Conservation (phyloP, 495 filamentous ascomycete genomes). For the Annulohypoxylon maeteangense region DNA sequence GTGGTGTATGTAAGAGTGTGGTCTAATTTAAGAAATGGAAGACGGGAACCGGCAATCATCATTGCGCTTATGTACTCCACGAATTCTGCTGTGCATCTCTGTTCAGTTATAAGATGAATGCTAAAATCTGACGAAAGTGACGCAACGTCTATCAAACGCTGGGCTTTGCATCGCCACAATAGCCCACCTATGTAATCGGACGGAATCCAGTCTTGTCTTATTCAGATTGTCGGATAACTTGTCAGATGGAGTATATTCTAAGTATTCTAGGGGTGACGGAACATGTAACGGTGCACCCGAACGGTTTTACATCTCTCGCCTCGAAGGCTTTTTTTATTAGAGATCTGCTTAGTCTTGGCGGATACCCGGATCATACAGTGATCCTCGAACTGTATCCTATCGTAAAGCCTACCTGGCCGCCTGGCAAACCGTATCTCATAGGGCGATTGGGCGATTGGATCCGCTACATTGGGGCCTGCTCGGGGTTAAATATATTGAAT, state of each 20-base stretch:
- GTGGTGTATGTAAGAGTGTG: slow-evolving; percentile 1
- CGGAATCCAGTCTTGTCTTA: slow-evolving; percentile 9
- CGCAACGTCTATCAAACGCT: slow-evolving; percentile 28
- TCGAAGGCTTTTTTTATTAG: slow-evolving; percentile 3
- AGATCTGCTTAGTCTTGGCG: background rate
- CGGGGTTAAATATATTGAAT: slow-evolving; percentile 26
- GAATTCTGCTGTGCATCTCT: slow-evolving; percentile 20
- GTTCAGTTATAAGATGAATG: background rate
- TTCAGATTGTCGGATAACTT: slow-evolving; percentile 17
- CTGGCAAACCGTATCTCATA: slow-evolving; percentile 30
- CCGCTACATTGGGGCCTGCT: slow-evolving; percentile 32
- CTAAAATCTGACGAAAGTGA: slow-evolving; percentile 26
- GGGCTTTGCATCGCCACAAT: slow-evolving; percentile 17
- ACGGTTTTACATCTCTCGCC: slow-evolving; percentile 1
- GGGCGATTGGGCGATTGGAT: slow-evolving; percentile 23
- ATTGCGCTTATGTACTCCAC: slow-evolving; percentile 22
- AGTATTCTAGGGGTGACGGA: background rate
- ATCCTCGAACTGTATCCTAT: slow-evolving; percentile 5
- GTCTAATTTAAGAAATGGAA: slow-evolving; percentile 38
- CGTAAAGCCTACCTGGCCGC: background rate
- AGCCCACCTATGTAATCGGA: background rate
- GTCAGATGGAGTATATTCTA: background rate
- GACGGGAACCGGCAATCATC: slow-evolving; percentile 12
- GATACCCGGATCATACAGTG: background rate
- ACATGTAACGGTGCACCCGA: slow-evolving; percentile 17